Base-by-base conservation (phyloP, 345 rosid species). In the Microcos paniculata region DNA sequence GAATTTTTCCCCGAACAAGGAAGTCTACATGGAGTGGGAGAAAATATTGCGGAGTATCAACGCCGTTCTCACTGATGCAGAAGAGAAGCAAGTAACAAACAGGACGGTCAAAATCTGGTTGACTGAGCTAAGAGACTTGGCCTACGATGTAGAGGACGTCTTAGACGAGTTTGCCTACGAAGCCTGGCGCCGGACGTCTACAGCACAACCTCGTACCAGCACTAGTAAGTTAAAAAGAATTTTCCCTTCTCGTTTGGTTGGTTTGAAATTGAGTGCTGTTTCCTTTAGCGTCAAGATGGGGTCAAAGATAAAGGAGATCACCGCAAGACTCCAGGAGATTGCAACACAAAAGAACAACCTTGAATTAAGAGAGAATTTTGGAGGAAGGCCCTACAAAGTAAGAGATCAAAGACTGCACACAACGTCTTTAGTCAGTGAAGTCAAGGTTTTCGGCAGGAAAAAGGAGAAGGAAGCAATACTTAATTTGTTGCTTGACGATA, bases 391-490 rank as follows among this genome's bases (percentile, higher is more conserved):
- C 42, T 18, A 28, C 9, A 48, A 68, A 30, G 28, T 28, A 21
- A 21, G 66, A 12, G 26, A 68, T 58, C 33, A 43, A 49, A 75
- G 79, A 33, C 16, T 8, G 62, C 72, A 42, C 8, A 28, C 82
- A 18, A 62, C 72, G 33, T 74, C 73, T 61, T 8, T 51, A 15
- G 24, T 75, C 58, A 31, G 13, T 7, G 53, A 80, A 53, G 19
- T 67, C 38, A 52, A 53, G 18, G 66, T 84, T 42, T 74, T 12
- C 58, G 82, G 85, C 21, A 71, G 89, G 73, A 80, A 31, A 10
- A 4, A n/a, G 4, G 83, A 76, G 43, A 72, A 52, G 75, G 76
- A 71, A 35, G 67, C 35, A 1, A 75, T 79, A 57, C 49, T 81
- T 62, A 30, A 68, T 5, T 11, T 24, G 24, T 30, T 84, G 70